These are phyloP conservation scores for Cordyceps tenuipes DNA, from an alignment of 2,329 filamentous ascomycete genomes.

Conservation along the genomic window DNA sequence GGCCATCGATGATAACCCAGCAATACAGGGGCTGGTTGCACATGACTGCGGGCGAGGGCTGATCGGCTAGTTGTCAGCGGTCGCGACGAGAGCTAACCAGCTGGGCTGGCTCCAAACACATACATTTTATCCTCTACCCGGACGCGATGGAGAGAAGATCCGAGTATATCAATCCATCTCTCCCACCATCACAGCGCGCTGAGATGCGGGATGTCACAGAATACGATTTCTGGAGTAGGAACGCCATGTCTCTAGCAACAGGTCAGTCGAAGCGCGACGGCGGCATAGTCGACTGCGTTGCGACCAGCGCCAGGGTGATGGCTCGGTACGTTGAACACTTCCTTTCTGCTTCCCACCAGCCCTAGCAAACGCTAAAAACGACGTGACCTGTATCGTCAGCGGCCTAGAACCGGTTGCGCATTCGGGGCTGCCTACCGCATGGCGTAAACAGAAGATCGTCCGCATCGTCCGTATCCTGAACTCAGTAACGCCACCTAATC, in stretches of 20 bases:
- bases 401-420: neutral
- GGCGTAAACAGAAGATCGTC: neutral
- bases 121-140: no score
- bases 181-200: neutral
- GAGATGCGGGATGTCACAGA: constrained; percentile 30
- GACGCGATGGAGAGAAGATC: neutral
- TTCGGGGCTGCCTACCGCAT: neutral
- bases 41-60: neutral
- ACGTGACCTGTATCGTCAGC: neutral
- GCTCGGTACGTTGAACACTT: no score
- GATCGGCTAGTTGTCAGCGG: neutral
- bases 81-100: neutral
- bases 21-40: neutral
- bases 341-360: neutral
- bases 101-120: neutral
- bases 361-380: neutral
- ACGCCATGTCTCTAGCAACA: no score
- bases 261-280: no score
- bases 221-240: constrained; percentile 26
- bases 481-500: no score
- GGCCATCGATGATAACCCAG: neutral
- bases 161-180: neutral
- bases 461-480: no score
- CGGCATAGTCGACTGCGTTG: no score
- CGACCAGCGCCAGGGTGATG: no score